Base-by-base conservation (phyloP, 2,329 filamentous ascomycete genomes). In the Fusarium protoensiforme region DNA sequence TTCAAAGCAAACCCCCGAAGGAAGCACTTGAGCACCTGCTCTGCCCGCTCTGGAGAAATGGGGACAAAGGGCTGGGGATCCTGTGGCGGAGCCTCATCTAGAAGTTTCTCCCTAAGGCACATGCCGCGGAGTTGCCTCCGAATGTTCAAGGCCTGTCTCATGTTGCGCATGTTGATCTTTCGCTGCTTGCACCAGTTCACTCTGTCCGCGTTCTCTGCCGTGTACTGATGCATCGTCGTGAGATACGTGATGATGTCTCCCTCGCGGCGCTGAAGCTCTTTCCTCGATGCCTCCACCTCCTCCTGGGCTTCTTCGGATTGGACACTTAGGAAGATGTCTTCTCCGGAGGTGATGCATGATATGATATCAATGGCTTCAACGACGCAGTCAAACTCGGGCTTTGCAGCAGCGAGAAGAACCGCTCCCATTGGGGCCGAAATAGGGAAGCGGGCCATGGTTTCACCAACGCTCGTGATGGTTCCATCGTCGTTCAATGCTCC, bases 351-450 rank as follows among this genome's bases (percentile, higher is more conserved):
- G 24, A 92, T 85, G 68, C 89, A 90, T 0, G 90, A 85, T 38
- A 92, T 93, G 64, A 98, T 92, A 78, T 98, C 96, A 71, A 99
- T 96, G 5, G 91, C 92, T 74, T 98, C 94, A 0, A 92, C 82
- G 2, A 98, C 84, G 75, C 95, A 97, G 75, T 93, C 90, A 57
- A 89, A 89, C 46, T 92, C 89, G 0, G 92, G 88, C 8, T 89
- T 88, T 0, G 92, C 90, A 1, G 95, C 94, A 46, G 94, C 94
- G 20, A 99, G 86, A 0, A 99, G 86, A 1, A 98, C 94, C 1
- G 95, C 90, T 0, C 93, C 95, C 10, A 97, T 90, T 0, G 93
- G 89, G 0, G 94, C 94, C 0, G 94, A 92, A 2, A 99, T 88
- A 1, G 96, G 96, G 24, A 98, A 90, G 39, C 91, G 89, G 1